A percentile compares a stretch with the other conserved stretches of the same genome.
phyloP scores from a whole-genome alignment of 2,329 filamentous ascomycete species.

The Epichloe scottii region DNA sequence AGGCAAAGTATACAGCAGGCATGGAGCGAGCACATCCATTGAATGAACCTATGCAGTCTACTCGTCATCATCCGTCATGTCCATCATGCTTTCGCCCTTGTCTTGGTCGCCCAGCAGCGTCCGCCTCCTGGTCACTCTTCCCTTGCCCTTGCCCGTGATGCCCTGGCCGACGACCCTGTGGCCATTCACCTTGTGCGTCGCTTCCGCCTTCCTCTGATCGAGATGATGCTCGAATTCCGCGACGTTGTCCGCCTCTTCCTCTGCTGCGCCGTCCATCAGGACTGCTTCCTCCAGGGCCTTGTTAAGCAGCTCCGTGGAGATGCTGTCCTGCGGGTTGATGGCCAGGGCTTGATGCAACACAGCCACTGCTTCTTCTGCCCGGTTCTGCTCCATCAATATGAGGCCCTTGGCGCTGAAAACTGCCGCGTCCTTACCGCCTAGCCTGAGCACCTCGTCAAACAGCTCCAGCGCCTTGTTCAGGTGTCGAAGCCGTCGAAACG shows the following conservation, averaged over 20 bases:
- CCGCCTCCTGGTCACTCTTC: conserved; percentile 24
- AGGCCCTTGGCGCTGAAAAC: conserved; percentile 77
- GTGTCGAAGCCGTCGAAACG: conserved; percentile 59
- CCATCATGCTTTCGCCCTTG: conserved; percentile 38
- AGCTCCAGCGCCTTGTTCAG: conserved; percentile 61
- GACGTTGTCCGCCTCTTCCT: conserved; percentile 34
- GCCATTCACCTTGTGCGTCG: conserved; percentile 24
- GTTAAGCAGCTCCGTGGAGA: conserved; percentile 65
- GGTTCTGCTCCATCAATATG: conserved; percentile 65
- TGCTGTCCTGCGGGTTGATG: conserved; percentile 65
- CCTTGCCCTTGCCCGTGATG: conserved; percentile 32
- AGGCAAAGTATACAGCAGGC: background rate
- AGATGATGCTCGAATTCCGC: conserved; percentile 41
- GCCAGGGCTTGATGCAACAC: conserved; percentile 77
- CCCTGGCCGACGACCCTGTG: conserved; percentile 10
- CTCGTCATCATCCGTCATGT: conserved; percentile 42
- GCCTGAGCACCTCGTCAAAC: conserved; percentile 78
- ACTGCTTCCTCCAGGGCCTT: conserved; percentile 56
- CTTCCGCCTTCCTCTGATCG: conserved; percentile 31
- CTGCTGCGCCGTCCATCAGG: conserved; percentile 29
- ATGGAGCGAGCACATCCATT: background rate
- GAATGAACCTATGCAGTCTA: background rate
- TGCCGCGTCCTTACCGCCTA: conserved; percentile 65
- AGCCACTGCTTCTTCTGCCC: conserved; percentile 64
- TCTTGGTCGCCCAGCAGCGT: conserved; percentile 21